These are phyloP conservation scores for Dothideomycetes sp. DNA, from an alignment of 2,329 filamentous ascomycete species.

Conservation along the genomic window DNA sequence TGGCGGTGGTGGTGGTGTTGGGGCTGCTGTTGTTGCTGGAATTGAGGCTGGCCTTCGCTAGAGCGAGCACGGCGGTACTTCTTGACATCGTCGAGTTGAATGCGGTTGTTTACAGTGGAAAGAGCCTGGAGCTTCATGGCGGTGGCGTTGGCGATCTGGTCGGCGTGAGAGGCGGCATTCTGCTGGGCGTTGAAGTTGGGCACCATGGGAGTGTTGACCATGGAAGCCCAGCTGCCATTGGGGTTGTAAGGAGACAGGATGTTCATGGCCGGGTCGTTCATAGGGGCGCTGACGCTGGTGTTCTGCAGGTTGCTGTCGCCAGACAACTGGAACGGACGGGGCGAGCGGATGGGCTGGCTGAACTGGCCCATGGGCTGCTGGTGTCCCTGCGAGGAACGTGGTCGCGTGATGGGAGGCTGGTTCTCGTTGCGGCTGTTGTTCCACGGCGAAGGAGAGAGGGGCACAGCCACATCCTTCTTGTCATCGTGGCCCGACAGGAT, in stretches of 20 bases:
- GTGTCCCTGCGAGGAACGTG: slow-evolving; percentile 64
- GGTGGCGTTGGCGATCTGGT: slow-evolving; percentile 97
- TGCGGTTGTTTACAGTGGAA: slow-evolving; percentile 96
- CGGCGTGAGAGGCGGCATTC: slow-evolving; percentile 61
- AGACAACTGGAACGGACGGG: slow-evolving; percentile 58
- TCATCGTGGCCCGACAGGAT: slow-evolving; percentile 63
- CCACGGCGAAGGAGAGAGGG: slow-evolving; percentile 76
- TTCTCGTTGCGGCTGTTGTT: slow-evolving; percentile 44
- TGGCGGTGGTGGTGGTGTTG: slow-evolving; percentile 44
- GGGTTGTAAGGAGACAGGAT: slow-evolving; percentile 75
- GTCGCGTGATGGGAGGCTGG: slow-evolving; percentile 49
- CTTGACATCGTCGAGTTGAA: slow-evolving; percentile 90
- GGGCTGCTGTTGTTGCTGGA: slow-evolving; percentile 38
- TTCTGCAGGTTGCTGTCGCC: slow-evolving; percentile 67
- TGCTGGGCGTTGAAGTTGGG: slow-evolving; percentile 60
- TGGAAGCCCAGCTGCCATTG: slow-evolving; percentile 94
- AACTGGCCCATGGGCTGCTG: slow-evolving; percentile 79
- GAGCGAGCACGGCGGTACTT: slow-evolving; percentile 91
- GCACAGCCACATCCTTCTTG: slow-evolving; percentile 52
- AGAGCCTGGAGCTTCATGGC: slow-evolving; percentile 97
- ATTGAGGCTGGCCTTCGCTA: slow-evolving; percentile 61
- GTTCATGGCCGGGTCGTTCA: slow-evolving; percentile 58
- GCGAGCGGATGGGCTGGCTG: slow-evolving; percentile 76
- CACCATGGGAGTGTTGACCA: slow-evolving; percentile 96
- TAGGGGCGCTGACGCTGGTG: slow-evolving; percentile 67